These are phyloP conservation scores for Fusarium burgessii DNA, from an alignment of 2,329 filamentous ascomycete species.

Conservation along the genomic window DNA sequence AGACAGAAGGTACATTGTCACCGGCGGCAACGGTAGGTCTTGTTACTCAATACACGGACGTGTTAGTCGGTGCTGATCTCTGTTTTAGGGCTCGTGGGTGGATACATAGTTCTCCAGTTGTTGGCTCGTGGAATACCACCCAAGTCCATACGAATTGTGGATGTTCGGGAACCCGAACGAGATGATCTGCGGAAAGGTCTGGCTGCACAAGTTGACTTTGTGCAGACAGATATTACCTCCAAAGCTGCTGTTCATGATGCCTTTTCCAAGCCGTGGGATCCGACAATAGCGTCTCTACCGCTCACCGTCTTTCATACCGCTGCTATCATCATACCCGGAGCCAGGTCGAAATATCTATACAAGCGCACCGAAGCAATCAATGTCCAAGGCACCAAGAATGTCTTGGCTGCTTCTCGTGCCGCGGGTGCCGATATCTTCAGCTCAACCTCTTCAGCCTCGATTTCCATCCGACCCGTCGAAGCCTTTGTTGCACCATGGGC, in stretches of 20 bases:
- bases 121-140: conserved; percentile 11
- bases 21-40: background rate
- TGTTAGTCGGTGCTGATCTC: background rate
- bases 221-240: conserved; percentile 12
- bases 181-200: conserved; percentile 1
- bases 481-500: conserved; percentile 9
- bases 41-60: accelerated
- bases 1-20: conserved; percentile 13
- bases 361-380: conserved; percentile 2
- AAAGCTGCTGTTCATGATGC: background rate
- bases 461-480: conserved; percentile 1
- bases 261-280: background rate
- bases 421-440: conserved; percentile 7
- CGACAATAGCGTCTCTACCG: background rate
- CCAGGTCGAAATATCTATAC: conserved; percentile 11
- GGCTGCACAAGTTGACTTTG: background rate
- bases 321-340: conserved; percentile 3
- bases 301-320: conserved; percentile 19
- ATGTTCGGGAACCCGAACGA: conserved; percentile 12
- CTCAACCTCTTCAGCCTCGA: conserved; percentile 6
- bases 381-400: conserved; percentile 13
- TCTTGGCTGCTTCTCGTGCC: conserved; percentile 3
- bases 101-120: conserved; percentile 15
- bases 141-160: background rate
- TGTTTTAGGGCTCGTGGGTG: conserved; percentile 5